phyloP scores from a whole-genome alignment of 805 yeast genomes.

The Barnettozyma sp. region DNA sequence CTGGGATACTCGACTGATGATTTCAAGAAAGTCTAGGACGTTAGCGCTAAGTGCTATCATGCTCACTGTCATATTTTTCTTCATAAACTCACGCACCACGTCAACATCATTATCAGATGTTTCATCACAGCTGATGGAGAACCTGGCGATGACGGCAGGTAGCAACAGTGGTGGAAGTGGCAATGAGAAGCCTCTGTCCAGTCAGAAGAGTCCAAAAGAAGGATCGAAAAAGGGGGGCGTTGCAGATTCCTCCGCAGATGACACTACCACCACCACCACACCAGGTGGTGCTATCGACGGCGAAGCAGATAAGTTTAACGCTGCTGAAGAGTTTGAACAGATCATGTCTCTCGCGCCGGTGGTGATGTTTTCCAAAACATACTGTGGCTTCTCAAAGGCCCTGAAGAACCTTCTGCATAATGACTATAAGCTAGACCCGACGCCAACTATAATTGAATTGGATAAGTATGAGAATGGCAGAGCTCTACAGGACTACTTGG shows the following conservation, averaged over 20 bases:
- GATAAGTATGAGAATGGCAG: constrained; percentile 74
- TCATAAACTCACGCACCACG: constrained; percentile 26
- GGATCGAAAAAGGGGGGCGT: constrained; percentile 8
- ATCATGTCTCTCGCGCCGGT: constrained; percentile 60
- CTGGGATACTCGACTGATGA: too few species aligned
- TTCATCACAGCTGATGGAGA: constrained; percentile 8
- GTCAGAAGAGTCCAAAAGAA: too few species aligned
- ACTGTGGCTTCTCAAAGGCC: constrained; percentile 71
- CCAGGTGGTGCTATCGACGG: constrained; percentile 3
- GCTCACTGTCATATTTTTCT: constrained; percentile 31
- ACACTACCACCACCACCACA: too few species aligned
- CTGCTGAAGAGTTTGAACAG: constrained; percentile 46
- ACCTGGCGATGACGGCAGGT: constrained; percentile 12
- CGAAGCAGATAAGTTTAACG: constrained; percentile 31
- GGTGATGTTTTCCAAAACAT: constrained; percentile 45
- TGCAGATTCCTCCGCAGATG: neutral
- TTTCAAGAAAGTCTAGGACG: constrained; percentile 33
- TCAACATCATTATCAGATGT: constrained; percentile 2
- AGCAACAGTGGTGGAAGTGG: constrained; percentile 29
- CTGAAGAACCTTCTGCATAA: constrained; percentile 60
- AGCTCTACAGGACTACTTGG: constrained; percentile 68
- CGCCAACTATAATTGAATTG: constrained; percentile 68
- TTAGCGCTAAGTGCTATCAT: constrained; percentile 36
- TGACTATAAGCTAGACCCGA: constrained; percentile 66
- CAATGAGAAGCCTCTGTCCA: constrained; percentile 39